phyloP scores from a whole-genome alignment of 2,329 filamentous ascomycete genomes.

The Xylaria sp. region DNA sequence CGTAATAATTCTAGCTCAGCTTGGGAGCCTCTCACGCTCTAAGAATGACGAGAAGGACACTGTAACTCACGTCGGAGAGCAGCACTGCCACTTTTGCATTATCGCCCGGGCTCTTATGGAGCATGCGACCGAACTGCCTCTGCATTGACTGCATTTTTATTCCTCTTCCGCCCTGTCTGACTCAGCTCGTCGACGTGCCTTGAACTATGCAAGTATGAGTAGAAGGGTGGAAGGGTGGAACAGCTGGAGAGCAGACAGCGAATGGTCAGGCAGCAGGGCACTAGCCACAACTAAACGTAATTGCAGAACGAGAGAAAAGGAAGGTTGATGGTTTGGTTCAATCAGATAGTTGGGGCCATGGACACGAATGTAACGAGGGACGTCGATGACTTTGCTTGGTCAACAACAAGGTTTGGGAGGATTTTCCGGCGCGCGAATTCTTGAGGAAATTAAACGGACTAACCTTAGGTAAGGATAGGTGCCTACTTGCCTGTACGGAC shows the following conservation, averaged over 20 bases:
- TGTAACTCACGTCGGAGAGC: conserved; percentile 65
- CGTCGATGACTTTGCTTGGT: background rate
- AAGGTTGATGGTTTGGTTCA: background rate
- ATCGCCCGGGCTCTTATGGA: conserved; percentile 74
- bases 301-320: background rate
- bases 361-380: conserved; percentile 1
- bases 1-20: background rate
- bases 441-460: conserved; percentile 9
- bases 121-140: conserved; percentile 77
- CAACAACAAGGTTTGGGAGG: background rate
- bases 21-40: background rate
- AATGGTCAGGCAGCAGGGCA: background rate
- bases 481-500: background rate
- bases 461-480: background rate
- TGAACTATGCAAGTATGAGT: background rate
- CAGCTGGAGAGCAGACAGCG: background rate
- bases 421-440: background rate
- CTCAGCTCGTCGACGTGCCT: background rate
- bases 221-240: background rate
- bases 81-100: conserved; percentile 79
- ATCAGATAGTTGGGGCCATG: conserved; percentile 4
- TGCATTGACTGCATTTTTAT: conserved; percentile 74
- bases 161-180: conserved; percentile 2
- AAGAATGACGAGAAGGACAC: background rate
- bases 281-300: background rate